phyloP scores from a whole-genome alignment of 352 stramenopile species.

The Elongisporangium senticosum region DNA sequence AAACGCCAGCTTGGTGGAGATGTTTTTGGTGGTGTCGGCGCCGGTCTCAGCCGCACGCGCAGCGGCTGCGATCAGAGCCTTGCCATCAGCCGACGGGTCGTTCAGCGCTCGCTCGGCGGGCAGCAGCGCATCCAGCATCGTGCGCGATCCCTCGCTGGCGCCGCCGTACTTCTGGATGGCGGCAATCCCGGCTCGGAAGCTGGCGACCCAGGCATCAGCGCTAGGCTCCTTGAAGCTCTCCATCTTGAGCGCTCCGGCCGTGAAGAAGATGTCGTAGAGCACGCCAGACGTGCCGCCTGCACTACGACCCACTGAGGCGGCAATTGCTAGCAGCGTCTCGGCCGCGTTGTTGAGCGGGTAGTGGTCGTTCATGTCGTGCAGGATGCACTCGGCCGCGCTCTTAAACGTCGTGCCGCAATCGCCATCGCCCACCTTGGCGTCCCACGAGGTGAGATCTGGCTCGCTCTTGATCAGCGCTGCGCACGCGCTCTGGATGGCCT shows the following conservation, averaged over 20 bases:
- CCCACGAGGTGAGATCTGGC: constrained; percentile 90
- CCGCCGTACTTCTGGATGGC: constrained; percentile 90
- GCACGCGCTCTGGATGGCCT: constrained; percentile 59
- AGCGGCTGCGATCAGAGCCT: constrained; percentile 35
- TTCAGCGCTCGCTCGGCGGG: constrained; percentile 68
- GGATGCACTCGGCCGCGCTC: constrained; percentile 86
- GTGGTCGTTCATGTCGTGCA: constrained; percentile 42
- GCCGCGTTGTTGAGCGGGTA: constrained; percentile 65
- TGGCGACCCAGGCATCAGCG: constrained; percentile 35
- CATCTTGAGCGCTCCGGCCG: constrained; percentile 46
- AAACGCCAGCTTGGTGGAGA: constrained; percentile 74
- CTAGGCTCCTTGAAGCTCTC: constrained; percentile 29
- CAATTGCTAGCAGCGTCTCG: constrained; percentile 50
- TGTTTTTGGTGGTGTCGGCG: constrained; percentile 88
- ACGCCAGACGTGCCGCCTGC: constrained; percentile 93
- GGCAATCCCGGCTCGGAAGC: constrained; percentile 73
- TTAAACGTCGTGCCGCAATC: constrained; percentile 97
- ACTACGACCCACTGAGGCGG: constrained; percentile 60
- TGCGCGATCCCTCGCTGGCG: constrained; percentile 91
- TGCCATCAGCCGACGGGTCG: constrained; percentile 12
- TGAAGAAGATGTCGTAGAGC: constrained; percentile 93
- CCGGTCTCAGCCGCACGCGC: constrained; percentile 76
- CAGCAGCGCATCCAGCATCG: constrained; percentile 95
- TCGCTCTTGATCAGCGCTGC: constrained; percentile 85
- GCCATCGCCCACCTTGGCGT: constrained; percentile 95